phyloP scores from a whole-genome alignment of 208 protist genomes.

The Spongospora subterranea region DNA sequence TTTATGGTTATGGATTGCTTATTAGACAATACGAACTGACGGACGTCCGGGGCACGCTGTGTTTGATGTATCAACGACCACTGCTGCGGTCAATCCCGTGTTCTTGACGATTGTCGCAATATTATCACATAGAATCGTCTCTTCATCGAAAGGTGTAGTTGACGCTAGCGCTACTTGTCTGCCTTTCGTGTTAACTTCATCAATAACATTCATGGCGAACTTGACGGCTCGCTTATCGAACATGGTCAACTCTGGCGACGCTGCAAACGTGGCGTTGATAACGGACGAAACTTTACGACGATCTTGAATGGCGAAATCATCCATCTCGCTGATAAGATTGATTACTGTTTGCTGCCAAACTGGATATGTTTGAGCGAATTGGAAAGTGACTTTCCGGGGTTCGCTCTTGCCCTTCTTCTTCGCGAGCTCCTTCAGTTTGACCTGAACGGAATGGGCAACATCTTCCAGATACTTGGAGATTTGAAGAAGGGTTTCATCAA shows the following conservation, averaged over 20 bases:
- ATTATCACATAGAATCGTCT: neutral
- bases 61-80: neutral
- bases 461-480: conserved; percentile 50
- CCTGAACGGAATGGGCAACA: neutral
- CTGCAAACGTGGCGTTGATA: neutral
- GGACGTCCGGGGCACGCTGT: neutral
- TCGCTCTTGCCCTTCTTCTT: neutral
- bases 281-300: neutral
- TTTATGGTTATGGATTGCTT: neutral
- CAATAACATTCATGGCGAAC: conserved; percentile 54
- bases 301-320: neutral
- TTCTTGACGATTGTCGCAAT: neutral
- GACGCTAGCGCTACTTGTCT: neutral
- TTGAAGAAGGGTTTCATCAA: neutral
- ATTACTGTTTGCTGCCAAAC: conserved; percentile 20
- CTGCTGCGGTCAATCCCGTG: neutral
- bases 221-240: conserved; percentile 23
- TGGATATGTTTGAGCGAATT: neutral
- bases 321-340: neutral
- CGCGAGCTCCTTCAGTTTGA: conserved; percentile 39
- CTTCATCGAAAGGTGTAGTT: conserved; percentile 60
- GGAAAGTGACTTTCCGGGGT: neutral
- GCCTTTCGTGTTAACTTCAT: conserved; percentile 36
- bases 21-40: neutral
- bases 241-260: conserved; percentile 8